Percentiles rank a stretch among this genome's conserved stretches.
Evolutionary conservation across 2,329 filamentous ascomycete species (phyloP).

Genomic region (Biscogniauxia sp.): DNA sequence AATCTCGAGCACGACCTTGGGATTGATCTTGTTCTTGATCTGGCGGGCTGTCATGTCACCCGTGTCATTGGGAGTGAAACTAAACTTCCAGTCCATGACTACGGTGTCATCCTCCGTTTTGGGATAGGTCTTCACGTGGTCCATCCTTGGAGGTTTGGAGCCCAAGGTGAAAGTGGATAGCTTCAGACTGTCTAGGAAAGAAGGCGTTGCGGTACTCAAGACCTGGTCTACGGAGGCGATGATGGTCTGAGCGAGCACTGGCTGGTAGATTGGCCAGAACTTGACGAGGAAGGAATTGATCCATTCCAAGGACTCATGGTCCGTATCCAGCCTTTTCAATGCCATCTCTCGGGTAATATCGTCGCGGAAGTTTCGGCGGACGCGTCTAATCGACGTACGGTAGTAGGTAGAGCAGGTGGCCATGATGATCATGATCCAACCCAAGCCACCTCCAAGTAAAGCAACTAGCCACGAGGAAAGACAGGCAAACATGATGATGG

Average conservation of each 20-base stretch:
- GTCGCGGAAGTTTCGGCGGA: conserved; percentile 93
- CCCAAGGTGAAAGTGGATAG: conserved; percentile 93
- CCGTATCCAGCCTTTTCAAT: conserved; percentile 82
- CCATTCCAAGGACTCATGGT: conserved; percentile 93
- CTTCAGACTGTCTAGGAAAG: conserved; percentile 89
- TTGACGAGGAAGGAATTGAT: conserved; percentile 98
- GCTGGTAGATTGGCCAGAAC: conserved; percentile 99
- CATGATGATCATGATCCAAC: conserved; percentile 93
- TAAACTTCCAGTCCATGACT: conserved; percentile 99
- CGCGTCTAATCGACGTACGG: conserved; percentile 87
- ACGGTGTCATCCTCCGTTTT: conserved; percentile 94
- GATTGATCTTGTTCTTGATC: conserved; percentile 93
- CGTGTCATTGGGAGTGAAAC: conserved; percentile 94
- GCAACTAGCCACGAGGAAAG: conserved; percentile 88
- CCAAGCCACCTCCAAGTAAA: conserved; percentile 83
- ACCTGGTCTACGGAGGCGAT: conserved; percentile 96
- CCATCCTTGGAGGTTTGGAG: conserved; percentile 90
- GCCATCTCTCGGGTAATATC: conserved; percentile 88
- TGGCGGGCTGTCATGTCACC: conserved; percentile 88
- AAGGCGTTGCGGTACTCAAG: conserved; percentile 84
- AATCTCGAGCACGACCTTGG: conserved; percentile 93
- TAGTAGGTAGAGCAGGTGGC: conserved; percentile 92
- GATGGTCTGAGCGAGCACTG: conserved; percentile 86
- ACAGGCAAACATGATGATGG: conserved; percentile 90
- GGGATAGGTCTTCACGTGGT: conserved; percentile 97